These are phyloP conservation scores for Chlorella variabilis DNA, from an alignment of 163 green algal species.

Conservation along the genomic window DNA sequence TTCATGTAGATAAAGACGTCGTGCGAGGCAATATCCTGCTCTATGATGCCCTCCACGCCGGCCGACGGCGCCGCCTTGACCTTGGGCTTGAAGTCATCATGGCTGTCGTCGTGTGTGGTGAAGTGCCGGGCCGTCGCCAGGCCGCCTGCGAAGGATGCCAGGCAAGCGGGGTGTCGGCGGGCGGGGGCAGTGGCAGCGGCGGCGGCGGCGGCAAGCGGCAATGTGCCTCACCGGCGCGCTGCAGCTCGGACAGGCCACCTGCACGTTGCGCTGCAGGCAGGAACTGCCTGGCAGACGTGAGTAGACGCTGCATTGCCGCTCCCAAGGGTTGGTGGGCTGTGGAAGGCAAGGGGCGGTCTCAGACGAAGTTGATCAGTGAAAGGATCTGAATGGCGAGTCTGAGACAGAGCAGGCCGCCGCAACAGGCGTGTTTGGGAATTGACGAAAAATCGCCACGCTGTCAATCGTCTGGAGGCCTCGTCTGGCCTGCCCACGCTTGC, in stretches of 20 bases:
- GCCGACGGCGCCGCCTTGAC: conserved; percentile 55
- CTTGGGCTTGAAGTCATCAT: conserved; percentile 95
- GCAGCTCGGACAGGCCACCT: conserved; percentile 4
- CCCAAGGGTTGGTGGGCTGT: background rate
- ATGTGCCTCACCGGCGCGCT: conserved; percentile 15
- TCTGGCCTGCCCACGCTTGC: too few relatives aligned
- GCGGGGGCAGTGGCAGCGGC: background rate
- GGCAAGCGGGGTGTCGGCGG: background rate
- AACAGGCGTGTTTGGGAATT: too few relatives aligned
- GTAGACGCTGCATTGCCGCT: conserved; percentile 15
- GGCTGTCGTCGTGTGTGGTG: conserved; percentile 40
- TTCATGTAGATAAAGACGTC: conserved; percentile 98
- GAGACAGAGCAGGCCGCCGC: too few relatives aligned
- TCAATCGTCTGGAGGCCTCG: too few relatives aligned
- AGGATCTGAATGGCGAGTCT: too few relatives aligned
- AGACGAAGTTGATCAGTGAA: too few relatives aligned
- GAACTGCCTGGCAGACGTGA: conserved; percentile 26
- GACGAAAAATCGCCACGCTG: too few relatives aligned
- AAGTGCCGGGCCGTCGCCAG: background rate
- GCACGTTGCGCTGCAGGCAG: conserved; percentile 8
- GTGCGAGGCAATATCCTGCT: conserved; percentile 78
- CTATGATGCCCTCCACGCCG: conserved; percentile 72
- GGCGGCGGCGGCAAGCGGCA: background rate
- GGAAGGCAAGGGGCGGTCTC: too few relatives aligned
- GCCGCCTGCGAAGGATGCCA: background rate